Evolutionary conservation across 495 filamentous ascomycete species (phyloP).

Genomic region (Xylaria curta): DNA sequence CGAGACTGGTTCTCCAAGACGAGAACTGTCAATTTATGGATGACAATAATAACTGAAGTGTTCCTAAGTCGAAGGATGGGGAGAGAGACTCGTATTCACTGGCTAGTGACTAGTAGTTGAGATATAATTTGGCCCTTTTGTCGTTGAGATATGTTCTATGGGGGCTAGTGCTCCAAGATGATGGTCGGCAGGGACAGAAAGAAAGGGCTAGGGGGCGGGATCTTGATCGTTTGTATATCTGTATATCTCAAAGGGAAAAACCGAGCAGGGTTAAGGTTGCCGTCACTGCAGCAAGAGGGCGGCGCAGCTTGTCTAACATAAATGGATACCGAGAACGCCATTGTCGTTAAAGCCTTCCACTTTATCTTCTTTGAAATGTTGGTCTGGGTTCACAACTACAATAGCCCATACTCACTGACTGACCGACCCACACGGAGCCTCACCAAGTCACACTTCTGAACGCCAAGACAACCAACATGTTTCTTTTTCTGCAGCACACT

Average conservation of each 20-base stretch:
- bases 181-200: background rate
- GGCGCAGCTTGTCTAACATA: slow-evolving; percentile 17
- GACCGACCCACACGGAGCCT: slow-evolving; percentile 25
- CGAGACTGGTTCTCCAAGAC: background rate
- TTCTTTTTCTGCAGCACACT: slow-evolving; percentile 15
- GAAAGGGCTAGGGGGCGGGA: slow-evolving; percentile 7
- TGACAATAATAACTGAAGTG: background rate
- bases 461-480: slow-evolving; percentile 9
- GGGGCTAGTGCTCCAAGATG: background rate
- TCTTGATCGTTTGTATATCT: slow-evolving; percentile 26
- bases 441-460: slow-evolving; percentile 1
- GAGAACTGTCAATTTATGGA: background rate
- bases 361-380: slow-evolving; percentile 9
- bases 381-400: background rate
- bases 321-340: slow-evolving; percentile 11
- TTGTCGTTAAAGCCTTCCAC: slow-evolving; percentile 11
- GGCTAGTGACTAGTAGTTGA: background rate
- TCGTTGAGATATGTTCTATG: slow-evolving; percentile 1
- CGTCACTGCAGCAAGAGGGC: slow-evolving; percentile 7
- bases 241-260: slow-evolving; percentile 10
- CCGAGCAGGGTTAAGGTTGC: slow-evolving; percentile 2
- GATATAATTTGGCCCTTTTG: background rate
- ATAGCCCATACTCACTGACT: background rate
- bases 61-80: background rate
- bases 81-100: background rate